Base-by-base conservation (phyloP, 1,284 basidiomycete species). In the Ustilago tritici region DNA sequence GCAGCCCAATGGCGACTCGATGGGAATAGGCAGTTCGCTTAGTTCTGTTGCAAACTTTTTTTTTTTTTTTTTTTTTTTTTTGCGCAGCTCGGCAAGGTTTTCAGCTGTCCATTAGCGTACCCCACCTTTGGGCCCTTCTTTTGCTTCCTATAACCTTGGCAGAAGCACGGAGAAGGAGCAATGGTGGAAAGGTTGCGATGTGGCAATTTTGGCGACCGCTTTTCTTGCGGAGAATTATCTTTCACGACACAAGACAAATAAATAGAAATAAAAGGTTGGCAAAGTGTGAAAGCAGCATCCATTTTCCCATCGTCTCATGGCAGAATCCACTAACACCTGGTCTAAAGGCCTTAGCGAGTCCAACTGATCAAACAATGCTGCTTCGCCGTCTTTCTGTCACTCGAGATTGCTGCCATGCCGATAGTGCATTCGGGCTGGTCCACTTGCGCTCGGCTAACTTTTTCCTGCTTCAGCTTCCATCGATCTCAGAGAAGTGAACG, bases 221-320 rank as follows among this genome's bases (percentile, higher is more conserved):
- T 32, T n/a, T 50, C 31, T 50, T 50, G 34, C 12, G 43, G n/a
- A 46, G 9, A 19, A 19, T 46, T 46, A 19, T 50, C 31, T 31
- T 50, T 50, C 9, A 28, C 3, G 23, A 28, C 23, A 28, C 23
- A 28, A 3, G 23, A 28, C 23, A 28, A 28, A 28, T 3, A 28
- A 28, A 28, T 3, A 3, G 3, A 28, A 3, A 28, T 3, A 28
- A 28, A 3, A 28, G 2, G 2, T 28, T 28, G 23, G 23, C 23
- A 7, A 32, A 31, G 49, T 17, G 55, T 56, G 55, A 56, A 56
- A 56, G 38, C 38, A 28, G n/a, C 3, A 3, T 6, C 5, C 38
- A 43, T 56, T 56, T 43, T 56, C 55, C 55, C 55, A 56, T 40
- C 19, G 36, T 31, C 38, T 56, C 36, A 54, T 34, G 15, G 52